Evolutionary conservation across 192 early-diverging fungal species (phyloP).

Genomic region (Mortierella hygrophila): DNA sequence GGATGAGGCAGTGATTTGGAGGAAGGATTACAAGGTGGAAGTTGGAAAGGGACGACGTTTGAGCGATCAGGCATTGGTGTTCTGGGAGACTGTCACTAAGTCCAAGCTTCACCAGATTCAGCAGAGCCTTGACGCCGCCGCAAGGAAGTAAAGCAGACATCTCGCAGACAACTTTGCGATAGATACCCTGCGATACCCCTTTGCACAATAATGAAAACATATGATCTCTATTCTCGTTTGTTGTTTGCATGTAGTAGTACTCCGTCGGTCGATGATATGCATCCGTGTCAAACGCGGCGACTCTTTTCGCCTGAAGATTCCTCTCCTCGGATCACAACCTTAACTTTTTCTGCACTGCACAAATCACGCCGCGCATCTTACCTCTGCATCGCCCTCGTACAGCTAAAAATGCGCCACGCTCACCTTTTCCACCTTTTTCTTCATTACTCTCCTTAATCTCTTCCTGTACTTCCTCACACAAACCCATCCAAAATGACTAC

Average conservation of each 20-base stretch:
- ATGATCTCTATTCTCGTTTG: too few relatives aligned
- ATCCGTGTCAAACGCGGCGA: too few relatives aligned
- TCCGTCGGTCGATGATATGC: too few relatives aligned
- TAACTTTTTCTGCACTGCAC: too few relatives aligned
- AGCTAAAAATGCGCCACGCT: background rate
- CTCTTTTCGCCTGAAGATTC: too few relatives aligned
- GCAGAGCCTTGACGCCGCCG: background rate
- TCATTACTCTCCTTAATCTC: background rate
- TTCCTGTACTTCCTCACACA: background rate
- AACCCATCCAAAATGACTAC: background rate
- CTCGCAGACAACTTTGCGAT: too few relatives aligned
- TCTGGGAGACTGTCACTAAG: background rate
- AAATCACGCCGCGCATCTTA: too few relatives aligned
- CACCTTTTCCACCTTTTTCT: background rate
- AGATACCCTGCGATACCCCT: too few relatives aligned
- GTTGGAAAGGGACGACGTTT: background rate
- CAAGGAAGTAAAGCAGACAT: background rate
- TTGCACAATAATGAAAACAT: too few relatives aligned
- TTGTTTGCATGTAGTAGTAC: too few relatives aligned
- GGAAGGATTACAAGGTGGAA: background rate
- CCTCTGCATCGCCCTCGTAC: too few relatives aligned
- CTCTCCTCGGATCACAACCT: too few relatives aligned
- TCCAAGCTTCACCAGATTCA: background rate
- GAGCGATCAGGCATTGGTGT: slow-evolving; percentile 2
- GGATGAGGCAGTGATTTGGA: slow-evolving; percentile 9